These are phyloP conservation scores for Moesziomyces sp. DNA, from an alignment of 1,284 basidiomycete species.

Conservation along the genomic window DNA sequence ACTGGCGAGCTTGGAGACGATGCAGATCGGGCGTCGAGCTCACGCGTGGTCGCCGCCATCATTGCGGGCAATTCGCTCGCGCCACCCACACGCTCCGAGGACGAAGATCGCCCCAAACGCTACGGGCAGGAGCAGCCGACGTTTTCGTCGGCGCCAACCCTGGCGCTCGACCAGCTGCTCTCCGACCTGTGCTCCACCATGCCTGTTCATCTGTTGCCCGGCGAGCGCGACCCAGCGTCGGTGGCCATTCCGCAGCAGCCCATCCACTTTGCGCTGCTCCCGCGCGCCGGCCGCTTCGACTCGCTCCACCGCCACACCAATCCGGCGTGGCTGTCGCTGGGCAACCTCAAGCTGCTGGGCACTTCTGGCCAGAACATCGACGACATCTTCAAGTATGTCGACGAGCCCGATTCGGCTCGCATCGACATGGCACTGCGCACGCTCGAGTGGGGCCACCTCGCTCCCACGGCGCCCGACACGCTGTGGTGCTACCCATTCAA, in stretches of 20 bases:
- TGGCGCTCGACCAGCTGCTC: constrained; percentile 78
- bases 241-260: constrained; percentile 92
- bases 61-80: constrained; percentile 58
- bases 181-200: constrained; percentile 74
- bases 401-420: constrained; percentile 60
- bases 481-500: constrained; percentile 97
- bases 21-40: constrained; percentile 60
- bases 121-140: constrained; percentile 44
- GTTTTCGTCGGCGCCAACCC: constrained; percentile 50
- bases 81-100: constrained; percentile 35
- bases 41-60: constrained; percentile 49
- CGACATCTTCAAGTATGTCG: constrained; percentile 92
- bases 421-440: constrained; percentile 81
- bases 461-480: constrained; percentile 97
- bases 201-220: constrained; percentile 78
- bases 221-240: constrained; percentile 85
- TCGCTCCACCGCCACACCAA: constrained; percentile 86
- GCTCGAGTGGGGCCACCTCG: constrained; percentile 92
- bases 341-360: constrained; percentile 74
- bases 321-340: constrained; percentile 81
- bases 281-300: constrained; percentile 72
- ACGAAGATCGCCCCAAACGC: constrained; percentile 33
- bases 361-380: constrained; percentile 92
- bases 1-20: constrained; percentile 81
- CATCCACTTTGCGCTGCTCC: constrained; percentile 90